Evolutionary conservation across 2,329 filamentous ascomycete species (phyloP), one percentile per base, ranked within the genome.

Genomic region (Beauveria asiatica): DNA sequence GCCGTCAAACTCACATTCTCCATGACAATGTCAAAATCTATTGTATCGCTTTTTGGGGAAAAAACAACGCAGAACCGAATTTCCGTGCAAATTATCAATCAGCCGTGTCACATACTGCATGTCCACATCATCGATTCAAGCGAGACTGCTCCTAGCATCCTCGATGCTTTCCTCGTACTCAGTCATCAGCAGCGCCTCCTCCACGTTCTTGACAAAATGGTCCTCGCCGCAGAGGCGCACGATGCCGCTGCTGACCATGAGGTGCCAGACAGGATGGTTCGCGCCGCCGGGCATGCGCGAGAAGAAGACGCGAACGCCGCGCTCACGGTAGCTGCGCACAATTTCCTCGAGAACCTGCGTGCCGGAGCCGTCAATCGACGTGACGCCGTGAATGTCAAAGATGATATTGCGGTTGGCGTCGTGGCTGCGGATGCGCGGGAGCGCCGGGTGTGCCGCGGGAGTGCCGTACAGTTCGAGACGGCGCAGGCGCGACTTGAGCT

Each of bases 351-450:
- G 78, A 0, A 97, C 93, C 74, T 97, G 94, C 0, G 90, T 89
- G 1, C 93, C 94, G 0, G 92, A 96, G 6, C 92, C 94, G 70
- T 99, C 94, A 67, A 99, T 86, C 30, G 88, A 89, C 0, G 92
- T 96, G 3, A 99, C 94, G n/a, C 94, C 94, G 67, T 97, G 93
- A 8, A 97, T 92, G 70, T 99, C 94, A 68, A 99, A 97, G 63
- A 99, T 92, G 72, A 99, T 81, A 69, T 96, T 97, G 66, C 86
- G 84, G 71, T 97, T 97, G 68, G 90, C 86, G 62, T 93, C 88
- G n/a, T 85, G 82, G 27, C 82, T 78, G 5, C 92, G 83, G 16
- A 96, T 80, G 3, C 89, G 83, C 0, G 94, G 94, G 19, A 97
- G 79, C 0, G 92, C 92, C 0, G 94, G 94, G 67, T 97, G 94